phyloP scores from a whole-genome alignment of 176 grass and related monocot genomes.

The Bonia amplexicaulis region DNA sequence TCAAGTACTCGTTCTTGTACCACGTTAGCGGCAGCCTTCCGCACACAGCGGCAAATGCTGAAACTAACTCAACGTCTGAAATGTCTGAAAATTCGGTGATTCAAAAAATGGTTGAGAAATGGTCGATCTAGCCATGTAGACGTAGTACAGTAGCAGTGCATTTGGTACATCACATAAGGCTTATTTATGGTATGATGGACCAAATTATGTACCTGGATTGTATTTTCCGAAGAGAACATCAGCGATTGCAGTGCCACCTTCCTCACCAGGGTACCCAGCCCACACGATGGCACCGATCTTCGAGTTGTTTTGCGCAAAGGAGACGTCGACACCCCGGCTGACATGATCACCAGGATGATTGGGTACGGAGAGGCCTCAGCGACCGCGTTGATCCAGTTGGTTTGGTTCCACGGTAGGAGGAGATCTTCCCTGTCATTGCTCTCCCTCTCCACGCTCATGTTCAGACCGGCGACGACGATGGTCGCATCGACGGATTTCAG shows the following conservation, averaged over 20 bases:
- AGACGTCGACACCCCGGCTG: constrained; percentile 47
- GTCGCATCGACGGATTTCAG: constrained; percentile 30
- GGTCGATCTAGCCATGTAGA: background rate
- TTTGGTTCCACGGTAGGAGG: constrained; percentile 39
- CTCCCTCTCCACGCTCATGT: constrained; percentile 46
- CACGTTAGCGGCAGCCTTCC: constrained; percentile 35
- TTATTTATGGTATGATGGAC: background rate
- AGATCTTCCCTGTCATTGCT: constrained; percentile 43
- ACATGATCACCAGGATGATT: constrained; percentile 43
- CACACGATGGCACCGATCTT: constrained; percentile 51
- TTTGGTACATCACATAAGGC: background rate
- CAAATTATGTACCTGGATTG: constrained; percentile 26
- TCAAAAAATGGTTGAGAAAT: background rate
- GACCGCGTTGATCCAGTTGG: constrained; percentile 26
- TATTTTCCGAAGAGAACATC: constrained; percentile 43
- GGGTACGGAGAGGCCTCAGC: constrained; percentile 34
- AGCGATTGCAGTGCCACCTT: constrained; percentile 46
- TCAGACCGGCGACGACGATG: constrained; percentile 41
- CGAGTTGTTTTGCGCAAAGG: constrained; percentile 43
- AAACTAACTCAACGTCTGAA: too few relatives aligned
- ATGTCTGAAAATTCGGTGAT: background rate
- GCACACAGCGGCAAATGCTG: too few relatives aligned
- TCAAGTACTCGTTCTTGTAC: constrained; percentile 33
- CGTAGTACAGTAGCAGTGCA: background rate
- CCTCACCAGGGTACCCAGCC: constrained; percentile 54